These are phyloP conservation scores for Pisolithus orientalis DNA, from an alignment of 768 basidiomycete species.

Conservation along the genomic window DNA sequence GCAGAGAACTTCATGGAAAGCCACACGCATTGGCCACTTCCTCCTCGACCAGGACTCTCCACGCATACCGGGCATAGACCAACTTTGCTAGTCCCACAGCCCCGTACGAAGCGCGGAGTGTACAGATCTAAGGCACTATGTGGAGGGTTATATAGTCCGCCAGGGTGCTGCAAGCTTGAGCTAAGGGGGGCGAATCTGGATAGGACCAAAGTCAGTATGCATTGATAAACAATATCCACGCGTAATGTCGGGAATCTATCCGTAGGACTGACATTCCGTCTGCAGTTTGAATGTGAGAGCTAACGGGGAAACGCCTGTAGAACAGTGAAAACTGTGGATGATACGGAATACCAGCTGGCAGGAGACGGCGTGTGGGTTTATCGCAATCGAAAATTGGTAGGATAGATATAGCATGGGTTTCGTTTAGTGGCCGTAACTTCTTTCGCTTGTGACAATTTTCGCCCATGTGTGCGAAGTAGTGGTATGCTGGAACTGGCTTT, in stretches of 20 bases:
- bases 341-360: conserved; percentile 44
- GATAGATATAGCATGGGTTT: neutral
- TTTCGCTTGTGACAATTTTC: conserved; percentile 5
- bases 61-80: conserved; percentile 76
- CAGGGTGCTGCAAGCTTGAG: conserved; percentile 18
- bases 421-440: conserved; percentile 2
- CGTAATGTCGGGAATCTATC: neutral
- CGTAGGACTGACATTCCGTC: conserved; percentile 33
- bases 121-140: conserved; percentile 62
- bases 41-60: conserved; percentile 54
- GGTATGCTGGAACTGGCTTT: conserved; percentile 6
- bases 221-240: neutral
- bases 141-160: conserved; percentile 55
- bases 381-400: conserved; percentile 1
- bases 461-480: neutral
- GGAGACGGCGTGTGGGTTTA: conserved; percentile 32
- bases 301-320: conserved; percentile 66
- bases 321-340: conserved; percentile 50
- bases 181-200: conserved; percentile 14
- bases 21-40: conserved; percentile 61
- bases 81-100: conserved; percentile 59
- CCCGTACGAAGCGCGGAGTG: conserved; percentile 71
- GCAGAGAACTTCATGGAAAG: conserved; percentile 75
- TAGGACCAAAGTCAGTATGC: neutral
- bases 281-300: conserved; percentile 43